Base-by-base conservation (phyloP, 805 yeast genomes). In the Ogataea allantospora region DNA sequence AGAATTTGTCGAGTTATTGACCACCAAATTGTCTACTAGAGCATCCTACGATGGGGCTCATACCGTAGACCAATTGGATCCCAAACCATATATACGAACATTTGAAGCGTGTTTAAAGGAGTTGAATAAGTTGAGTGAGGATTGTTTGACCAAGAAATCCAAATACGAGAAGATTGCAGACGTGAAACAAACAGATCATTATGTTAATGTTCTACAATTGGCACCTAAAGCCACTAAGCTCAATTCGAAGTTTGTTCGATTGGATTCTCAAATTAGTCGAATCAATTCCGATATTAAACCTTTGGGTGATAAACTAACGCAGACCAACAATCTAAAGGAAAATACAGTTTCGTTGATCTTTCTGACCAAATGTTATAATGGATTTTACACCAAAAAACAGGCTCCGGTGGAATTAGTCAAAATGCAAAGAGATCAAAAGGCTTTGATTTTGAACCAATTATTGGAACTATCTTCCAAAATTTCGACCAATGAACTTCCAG, bases 81-180 rank as follows among this genome's bases (percentile, higher is more conserved):
- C 98, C 1, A 88, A 87, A 54, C 98, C 98, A 2, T 93, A 86
- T 57, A 91, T 91, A 31, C 75, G 96, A 49, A 87, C 96, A 0
- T 89, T 93, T 59, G 97, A 91, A 57, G 78, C 89, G 1, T 86
- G 93, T 2, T 66, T 88, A 30, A 71, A 78, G 30, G 91, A 87
- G 53, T 66, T 91, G 47, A 75, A 78, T 51, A 69, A 68, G 33
- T 62, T 93, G 28, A 71, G 71, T 30, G 73, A 70, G 1, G 82
- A 82, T 29, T 76, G 88, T 3, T 56, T 62, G 4, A 57, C 60
- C 11, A 71, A 70, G 37, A 80, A 78, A 45, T 63, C 63, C 4
- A 62, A 63, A n/a, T 67, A 80, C 15, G 82, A 75, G 32, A 64
- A 63, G 13, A 78, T 77, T 13, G 87, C 83, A 1, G 71, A 75